Base-by-base conservation (phyloP, 139 green algal genomes). In the Parachlorella kessleri region DNA sequence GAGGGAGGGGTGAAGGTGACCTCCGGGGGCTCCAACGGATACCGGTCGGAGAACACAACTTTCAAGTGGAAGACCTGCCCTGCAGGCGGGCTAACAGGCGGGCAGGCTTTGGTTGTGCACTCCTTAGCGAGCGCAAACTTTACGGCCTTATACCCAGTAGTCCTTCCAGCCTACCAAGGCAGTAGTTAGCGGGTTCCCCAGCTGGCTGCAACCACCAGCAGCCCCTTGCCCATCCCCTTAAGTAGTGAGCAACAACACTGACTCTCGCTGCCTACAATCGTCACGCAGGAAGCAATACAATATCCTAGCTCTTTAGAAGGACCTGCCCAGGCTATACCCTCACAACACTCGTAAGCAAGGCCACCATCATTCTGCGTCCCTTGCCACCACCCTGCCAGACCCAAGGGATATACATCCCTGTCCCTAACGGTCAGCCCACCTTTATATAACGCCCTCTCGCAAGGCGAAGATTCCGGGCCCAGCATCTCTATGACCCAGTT, bases 1-100 rank as follows among this genome's bases (percentile, higher is more conserved):
- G 84, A 79, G 3, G 87, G 86, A 1, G 89, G 70, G 21, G 97
- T 24, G 76, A 97, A 98, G 1, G 90, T 72, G 23, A 95, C 87
- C 75, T 98, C 91, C 24, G 94, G 94, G 0, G 94, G 86, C 37
- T 98, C 93, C 65, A 98, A 86, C 1, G 94, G 94, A 73, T 98
- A 98, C 6, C 76, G 67, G 32, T 82, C 76, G 6, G n/a, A 38
- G 37, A 81, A 81, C 32, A 75, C 4, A 23, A 81, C 40, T 36
- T 54, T 66, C 28, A 81, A 69, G 28, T 14, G 78, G 69, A 91
- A 92, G 9, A 81, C 64, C 59, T 93, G 78, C 30, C 83, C 77
- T 59, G 73, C 66, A 40, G 18, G 82, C 48, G 10, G 48, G 10
- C 48, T 10, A 59, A 18, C 48, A 18, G 10, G 48, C 48, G 10